Percentiles rank a stretch among this genome's conserved stretches.
Conservation (phyloP, 2,329 filamentous ascomycete genomes). For the Scedosporium boydii region DNA sequence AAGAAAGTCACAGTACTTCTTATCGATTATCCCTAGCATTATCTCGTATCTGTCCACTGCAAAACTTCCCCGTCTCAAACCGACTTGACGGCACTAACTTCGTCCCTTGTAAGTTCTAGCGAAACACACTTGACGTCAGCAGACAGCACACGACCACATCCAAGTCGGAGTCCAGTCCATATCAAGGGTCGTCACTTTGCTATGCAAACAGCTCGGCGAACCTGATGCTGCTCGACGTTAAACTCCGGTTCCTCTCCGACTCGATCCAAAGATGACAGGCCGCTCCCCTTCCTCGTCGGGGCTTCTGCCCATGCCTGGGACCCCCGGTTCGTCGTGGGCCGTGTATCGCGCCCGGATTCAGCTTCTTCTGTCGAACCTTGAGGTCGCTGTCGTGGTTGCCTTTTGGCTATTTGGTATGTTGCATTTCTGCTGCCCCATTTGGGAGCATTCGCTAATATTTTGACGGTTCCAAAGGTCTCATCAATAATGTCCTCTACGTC, state of each 20-base stretch:
- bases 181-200: not conserved
- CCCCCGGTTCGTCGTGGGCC: conserved; percentile 61
- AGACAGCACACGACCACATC: too few relatives aligned
- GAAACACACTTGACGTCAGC: too few relatives aligned
- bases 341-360: conserved; percentile 57
- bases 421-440: not conserved
- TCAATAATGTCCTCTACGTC: conserved; percentile 97
- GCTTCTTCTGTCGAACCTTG: conserved; percentile 54
- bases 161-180: not conserved
- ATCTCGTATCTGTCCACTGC: too few relatives aligned
- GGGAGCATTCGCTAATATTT: conserved; percentile 7
- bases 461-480: conserved; percentile 27
- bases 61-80: too few relatives aligned
- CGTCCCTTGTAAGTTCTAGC: too few relatives aligned
- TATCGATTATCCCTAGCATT: too few relatives aligned
- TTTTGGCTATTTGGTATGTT: conserved; percentile 87
- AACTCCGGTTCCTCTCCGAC: not conserved
- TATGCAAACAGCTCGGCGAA: not conserved
- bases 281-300: conserved; percentile 31
- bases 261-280: conserved; percentile 20
- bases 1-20: too few relatives aligned
- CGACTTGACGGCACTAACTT: too few relatives aligned
- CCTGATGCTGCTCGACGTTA: not conserved
- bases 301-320: conserved; percentile 47
- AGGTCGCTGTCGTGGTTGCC: conserved; percentile 63